Conservation (phyloP, 306 rosid species). For the Pterocarpus santalinus region DNA sequence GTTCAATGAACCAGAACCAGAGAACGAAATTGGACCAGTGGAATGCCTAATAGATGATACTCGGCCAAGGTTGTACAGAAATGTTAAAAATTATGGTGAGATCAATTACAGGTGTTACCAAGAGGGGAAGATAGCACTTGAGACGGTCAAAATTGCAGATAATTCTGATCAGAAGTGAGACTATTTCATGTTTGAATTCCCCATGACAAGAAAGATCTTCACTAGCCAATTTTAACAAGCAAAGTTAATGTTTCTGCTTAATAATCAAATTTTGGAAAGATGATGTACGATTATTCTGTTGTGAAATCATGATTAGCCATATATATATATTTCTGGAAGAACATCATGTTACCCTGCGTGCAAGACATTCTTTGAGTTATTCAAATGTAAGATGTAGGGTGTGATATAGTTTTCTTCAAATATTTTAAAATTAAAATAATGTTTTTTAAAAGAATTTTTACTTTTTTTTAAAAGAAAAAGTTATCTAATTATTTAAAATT, state of each 20-base stretch:
- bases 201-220: not conserved
- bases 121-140: constrained; percentile 61
- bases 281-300: not conserved
- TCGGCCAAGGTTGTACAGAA: constrained; percentile 56
- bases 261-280: not conserved
- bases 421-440: too few species aligned
- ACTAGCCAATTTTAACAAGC: not conserved
- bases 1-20: constrained; percentile 57
- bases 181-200: constrained; percentile 8
- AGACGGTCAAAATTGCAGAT: constrained; percentile 46
- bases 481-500: too few species aligned
- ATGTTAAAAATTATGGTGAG: constrained; percentile 52
- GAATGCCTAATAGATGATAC: constrained; percentile 47
- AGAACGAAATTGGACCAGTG: constrained; percentile 63
- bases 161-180: constrained; percentile 31
- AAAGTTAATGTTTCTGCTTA: not conserved
- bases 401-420: too few species aligned
- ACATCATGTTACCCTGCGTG: not conserved
- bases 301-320: not conserved
- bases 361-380: not conserved
- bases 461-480: too few species aligned
- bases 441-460: too few species aligned
- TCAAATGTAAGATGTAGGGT: not conserved
- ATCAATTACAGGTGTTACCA: constrained; percentile 59
- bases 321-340: not conserved